Conservation (phyloP, 2,329 filamentous ascomycete genomes). For the Thermoascus crustaceus region DNA sequence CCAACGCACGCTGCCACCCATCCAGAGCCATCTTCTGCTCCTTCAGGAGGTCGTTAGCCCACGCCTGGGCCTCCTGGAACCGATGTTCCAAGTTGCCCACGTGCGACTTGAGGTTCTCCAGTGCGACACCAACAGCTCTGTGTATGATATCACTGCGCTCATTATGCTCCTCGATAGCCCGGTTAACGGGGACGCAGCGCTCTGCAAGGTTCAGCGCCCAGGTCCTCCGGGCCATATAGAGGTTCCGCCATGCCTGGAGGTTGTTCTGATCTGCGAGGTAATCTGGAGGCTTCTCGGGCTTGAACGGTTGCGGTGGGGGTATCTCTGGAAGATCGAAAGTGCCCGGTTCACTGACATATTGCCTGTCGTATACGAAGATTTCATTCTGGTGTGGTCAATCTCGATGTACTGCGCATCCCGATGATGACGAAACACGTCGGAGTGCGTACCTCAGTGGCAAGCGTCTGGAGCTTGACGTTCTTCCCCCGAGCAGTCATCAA, state of each 20-base stretch:
- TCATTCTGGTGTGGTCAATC: constrained; percentile 54
- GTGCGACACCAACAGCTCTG: constrained; percentile 72
- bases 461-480: constrained; percentile 70
- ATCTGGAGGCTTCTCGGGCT: constrained; percentile 62
- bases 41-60: constrained; percentile 37
- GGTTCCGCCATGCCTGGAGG: constrained; percentile 75
- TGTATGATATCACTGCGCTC: constrained; percentile 49
- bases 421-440: neutral
- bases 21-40: constrained; percentile 38
- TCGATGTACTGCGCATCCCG: neutral
- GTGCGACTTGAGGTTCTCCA: constrained; percentile 59
- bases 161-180: constrained; percentile 48
- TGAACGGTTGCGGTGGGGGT: constrained; percentile 50
- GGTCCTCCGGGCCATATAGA: constrained; percentile 70
- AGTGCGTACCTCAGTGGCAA: constrained; percentile 64
- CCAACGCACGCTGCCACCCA: constrained; percentile 33
- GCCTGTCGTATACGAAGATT: constrained; percentile 85
- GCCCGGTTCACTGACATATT: constrained; percentile 47
- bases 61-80: constrained; percentile 39
- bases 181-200: constrained; percentile 59
- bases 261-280: constrained; percentile 71
- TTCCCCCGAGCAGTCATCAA: constrained; percentile 77
- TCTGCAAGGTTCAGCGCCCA: constrained; percentile 70
- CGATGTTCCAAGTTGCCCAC: constrained; percentile 37
- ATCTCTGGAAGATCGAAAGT: constrained; percentile 44